Percentiles rank a stretch among this genome's conserved stretches.
phyloP scores from a whole-genome alignment of 2,329 filamentous ascomycete genomes.

The Xylaria polymorpha region DNA sequence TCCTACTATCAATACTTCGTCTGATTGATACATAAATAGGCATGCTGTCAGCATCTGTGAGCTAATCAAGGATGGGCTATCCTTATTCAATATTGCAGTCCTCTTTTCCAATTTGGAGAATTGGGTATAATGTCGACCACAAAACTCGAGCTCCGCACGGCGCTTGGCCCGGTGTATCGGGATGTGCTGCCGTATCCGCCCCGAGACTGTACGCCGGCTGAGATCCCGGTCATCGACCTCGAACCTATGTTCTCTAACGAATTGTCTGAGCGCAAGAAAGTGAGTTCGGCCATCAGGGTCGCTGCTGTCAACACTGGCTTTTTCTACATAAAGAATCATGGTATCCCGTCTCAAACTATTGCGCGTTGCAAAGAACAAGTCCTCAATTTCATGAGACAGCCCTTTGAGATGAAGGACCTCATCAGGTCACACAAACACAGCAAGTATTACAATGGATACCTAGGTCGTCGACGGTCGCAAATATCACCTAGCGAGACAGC shows the following conservation, averaged over 20 bases:
- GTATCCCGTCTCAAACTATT: constrained; percentile 54
- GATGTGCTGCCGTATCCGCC: constrained; percentile 49
- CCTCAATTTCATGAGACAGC: constrained; percentile 62
- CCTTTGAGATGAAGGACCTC: constrained; percentile 56
- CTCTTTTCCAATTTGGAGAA: background rate
- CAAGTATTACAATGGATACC: constrained; percentile 62
- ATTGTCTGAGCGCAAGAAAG: constrained; percentile 51
- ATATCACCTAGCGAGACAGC: constrained; percentile 62
- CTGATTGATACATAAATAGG: constrained; percentile 4
- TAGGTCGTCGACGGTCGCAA: constrained; percentile 54
- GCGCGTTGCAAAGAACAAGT: constrained; percentile 49
- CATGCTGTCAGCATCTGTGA: background rate
- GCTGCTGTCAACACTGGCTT: constrained; percentile 65
- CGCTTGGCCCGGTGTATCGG: constrained; percentile 50
- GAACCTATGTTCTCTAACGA: constrained; percentile 54
- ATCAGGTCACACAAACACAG: constrained; percentile 52
- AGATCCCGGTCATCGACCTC: constrained; percentile 67
- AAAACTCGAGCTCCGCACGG: constrained; percentile 50
- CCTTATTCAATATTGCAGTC: background rate
- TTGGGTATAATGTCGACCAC: constrained; percentile 43
- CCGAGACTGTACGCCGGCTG: constrained; percentile 50
- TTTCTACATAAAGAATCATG: constrained; percentile 66
- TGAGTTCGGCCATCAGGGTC: constrained; percentile 56
- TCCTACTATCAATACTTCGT: background rate
- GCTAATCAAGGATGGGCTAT: background rate